Evolutionary conservation across 805 yeast species (phyloP).

Genomic region (Diddensiella transvaalensis): DNA sequence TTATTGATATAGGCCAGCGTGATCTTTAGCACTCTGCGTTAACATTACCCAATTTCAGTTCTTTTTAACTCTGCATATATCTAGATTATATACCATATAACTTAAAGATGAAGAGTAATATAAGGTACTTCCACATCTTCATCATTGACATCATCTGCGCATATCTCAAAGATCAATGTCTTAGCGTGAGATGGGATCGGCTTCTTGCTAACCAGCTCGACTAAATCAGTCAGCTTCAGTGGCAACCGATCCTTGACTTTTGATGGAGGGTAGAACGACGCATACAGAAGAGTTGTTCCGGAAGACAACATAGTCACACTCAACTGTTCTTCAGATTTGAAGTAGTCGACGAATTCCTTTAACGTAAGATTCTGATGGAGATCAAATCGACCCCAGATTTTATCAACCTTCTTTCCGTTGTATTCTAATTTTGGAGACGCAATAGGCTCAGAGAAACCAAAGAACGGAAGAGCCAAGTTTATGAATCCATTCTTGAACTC

Average conservation of each 20-base stretch:
- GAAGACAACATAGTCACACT: slow-evolving; percentile 88
- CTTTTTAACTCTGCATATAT: too few relatives aligned
- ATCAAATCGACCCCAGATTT: slow-evolving; percentile 94
- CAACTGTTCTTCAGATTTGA: slow-evolving; percentile 77
- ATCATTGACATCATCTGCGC: slow-evolving; percentile 87
- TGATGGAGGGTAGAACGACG: slow-evolving; percentile 90
- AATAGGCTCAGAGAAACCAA: slow-evolving; percentile 96
- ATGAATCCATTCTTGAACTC: slow-evolving; percentile 89
- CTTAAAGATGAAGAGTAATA: slow-evolving; percentile 55
- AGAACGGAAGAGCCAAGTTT: slow-evolving; percentile 89
- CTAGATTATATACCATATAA: neutral
- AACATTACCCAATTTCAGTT: too few relatives aligned
- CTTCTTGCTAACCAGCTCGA: slow-evolving; percentile 81
- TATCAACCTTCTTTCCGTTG: slow-evolving; percentile 74
- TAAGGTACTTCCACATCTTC: slow-evolving; percentile 97
- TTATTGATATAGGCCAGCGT: slow-evolving; percentile 31
- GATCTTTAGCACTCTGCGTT: neutral
- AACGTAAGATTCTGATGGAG: slow-evolving; percentile 62
- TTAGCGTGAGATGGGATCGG: slow-evolving; percentile 69
- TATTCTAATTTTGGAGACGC: slow-evolving; percentile 79
- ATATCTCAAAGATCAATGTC: slow-evolving; percentile 80
- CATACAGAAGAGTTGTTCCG: slow-evolving; percentile 85
- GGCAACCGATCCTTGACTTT: slow-evolving; percentile 75
- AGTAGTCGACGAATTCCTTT: slow-evolving; percentile 66
- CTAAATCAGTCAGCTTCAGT: slow-evolving; percentile 66